phyloP scores from a whole-genome alignment of 768 basidiomycete species.

The Pleurotus salmoneostramineus region DNA sequence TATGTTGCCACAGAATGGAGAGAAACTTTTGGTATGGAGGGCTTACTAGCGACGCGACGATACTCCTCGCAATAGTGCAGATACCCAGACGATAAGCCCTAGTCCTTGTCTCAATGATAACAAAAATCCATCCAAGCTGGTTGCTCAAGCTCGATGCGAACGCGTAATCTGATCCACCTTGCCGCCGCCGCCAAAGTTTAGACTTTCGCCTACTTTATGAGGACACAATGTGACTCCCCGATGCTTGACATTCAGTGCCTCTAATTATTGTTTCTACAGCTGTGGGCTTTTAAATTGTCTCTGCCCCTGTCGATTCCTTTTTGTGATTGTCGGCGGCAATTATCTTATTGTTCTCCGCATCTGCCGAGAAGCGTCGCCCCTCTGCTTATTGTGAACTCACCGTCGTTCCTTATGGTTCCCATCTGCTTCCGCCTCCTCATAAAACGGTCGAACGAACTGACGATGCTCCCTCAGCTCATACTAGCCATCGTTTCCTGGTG shows the following conservation, averaged over 20 bases:
- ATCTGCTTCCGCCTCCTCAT: not conserved
- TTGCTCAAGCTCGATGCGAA: not conserved
- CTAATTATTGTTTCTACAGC: not conserved
- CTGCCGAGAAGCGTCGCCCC: not conserved
- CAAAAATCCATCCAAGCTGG: not conserved
- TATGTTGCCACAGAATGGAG: not conserved
- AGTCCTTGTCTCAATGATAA: not conserved
- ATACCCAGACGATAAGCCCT: not conserved
- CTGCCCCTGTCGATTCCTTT: not conserved
- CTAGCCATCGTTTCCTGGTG: not conserved
- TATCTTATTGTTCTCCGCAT: not conserved
- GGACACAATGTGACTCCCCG: not conserved
- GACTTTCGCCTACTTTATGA: not conserved
- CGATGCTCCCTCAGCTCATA: not conserved
- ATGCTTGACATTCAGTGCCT: not conserved
- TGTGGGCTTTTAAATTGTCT: not conserved
- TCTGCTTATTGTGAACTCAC: constrained; percentile 1
- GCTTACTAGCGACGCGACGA: not conserved
- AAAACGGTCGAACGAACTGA: not conserved
- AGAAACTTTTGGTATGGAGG: not conserved
- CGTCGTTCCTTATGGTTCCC: constrained; percentile 3
- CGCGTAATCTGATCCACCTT: not conserved
- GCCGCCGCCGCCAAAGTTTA: not conserved
- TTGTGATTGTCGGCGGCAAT: not conserved
- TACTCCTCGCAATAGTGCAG: not conserved